Conservation (phyloP, 2,329 filamentous ascomycete genomes). For the Fusarium stilboides region DNA sequence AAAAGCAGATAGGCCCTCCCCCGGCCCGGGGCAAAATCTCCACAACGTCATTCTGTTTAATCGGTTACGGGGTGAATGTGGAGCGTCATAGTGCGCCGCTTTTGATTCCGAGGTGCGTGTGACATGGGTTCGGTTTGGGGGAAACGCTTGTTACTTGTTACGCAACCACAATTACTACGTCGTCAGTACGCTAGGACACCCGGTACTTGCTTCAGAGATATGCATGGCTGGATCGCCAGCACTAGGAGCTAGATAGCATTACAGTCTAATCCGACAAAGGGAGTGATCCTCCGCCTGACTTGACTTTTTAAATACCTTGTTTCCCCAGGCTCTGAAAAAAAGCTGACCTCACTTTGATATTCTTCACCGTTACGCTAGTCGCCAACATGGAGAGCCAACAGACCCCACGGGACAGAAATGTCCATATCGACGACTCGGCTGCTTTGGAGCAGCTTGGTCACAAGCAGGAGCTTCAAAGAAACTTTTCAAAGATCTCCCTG, state of each 20-base stretch:
- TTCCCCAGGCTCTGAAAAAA: background rate
- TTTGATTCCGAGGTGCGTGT: background rate
- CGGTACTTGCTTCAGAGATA: conserved; percentile 11
- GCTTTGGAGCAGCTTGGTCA: conserved; percentile 63
- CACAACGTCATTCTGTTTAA: conserved; percentile 40
- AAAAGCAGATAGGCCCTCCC: conserved; percentile 37
- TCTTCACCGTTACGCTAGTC: background rate
- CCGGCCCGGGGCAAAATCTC: conserved; percentile 36
- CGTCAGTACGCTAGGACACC: background rate
- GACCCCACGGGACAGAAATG: conserved; percentile 35
- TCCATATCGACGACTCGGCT: conserved; percentile 54
- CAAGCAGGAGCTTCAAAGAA: conserved; percentile 65
- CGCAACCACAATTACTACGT: conserved; percentile 39
- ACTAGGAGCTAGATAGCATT: conserved; percentile 15
- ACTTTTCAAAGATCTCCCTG: conserved; percentile 65
- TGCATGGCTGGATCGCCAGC: conserved; percentile 13
- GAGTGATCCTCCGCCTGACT: conserved; percentile 26
- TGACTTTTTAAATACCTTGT: conserved; percentile 23
- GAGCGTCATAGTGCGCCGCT: conserved; percentile 31
- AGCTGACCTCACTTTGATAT: conserved; percentile 5
- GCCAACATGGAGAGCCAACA: conserved; percentile 42
- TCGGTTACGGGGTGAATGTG: conserved; percentile 25
- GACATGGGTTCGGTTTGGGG: conserved; percentile 2
- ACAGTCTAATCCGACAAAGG: conserved; percentile 34
- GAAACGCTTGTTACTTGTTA: conserved; percentile 40